These are phyloP conservation scores for Pisolithus microcarpus DNA, from an alignment of 768 basidiomycete genomes.

Conservation along the genomic window DNA sequence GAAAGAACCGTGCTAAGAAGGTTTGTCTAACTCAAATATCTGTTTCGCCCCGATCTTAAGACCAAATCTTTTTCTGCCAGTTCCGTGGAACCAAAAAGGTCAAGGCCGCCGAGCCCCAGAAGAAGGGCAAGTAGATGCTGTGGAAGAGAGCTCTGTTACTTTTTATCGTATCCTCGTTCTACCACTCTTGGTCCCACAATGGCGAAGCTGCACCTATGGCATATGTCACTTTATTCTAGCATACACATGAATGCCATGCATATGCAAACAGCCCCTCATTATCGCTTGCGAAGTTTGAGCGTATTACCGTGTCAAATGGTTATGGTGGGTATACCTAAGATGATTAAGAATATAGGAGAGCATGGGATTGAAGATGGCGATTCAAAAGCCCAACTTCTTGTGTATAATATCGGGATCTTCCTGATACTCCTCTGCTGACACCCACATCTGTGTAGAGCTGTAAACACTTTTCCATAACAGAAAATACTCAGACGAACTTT, in stretches of 20 bases:
- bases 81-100: constrained; percentile 91
- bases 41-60: constrained; percentile 7
- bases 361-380: neutral
- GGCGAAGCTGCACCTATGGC: constrained; percentile 36
- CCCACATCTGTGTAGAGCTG: constrained; percentile 79
- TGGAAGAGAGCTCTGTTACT: constrained; percentile 9
- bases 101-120: constrained; percentile 86
- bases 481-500: constrained; percentile 48
- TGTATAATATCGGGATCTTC: constrained; percentile 99
- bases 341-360: constrained; percentile 10
- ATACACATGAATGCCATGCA: constrained; percentile 23
- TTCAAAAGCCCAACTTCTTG: constrained; percentile 81
- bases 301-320: constrained; percentile 27
- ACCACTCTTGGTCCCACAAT: constrained; percentile 24
- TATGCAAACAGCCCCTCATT: constrained; percentile 20
- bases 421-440: constrained; percentile 97
- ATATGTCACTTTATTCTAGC: constrained; percentile 28
- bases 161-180: constrained; percentile 9
- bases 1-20: constrained; percentile 99
- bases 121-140: constrained; percentile 80
- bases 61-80: constrained; percentile 34
- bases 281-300: constrained; percentile 19
- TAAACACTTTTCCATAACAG: no score
- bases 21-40: constrained; percentile 33
- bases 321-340: constrained; percentile 25